These are phyloP conservation scores for Iberis amara DNA, from an alignment of 441 rosid genomes.

Conservation along the genomic window DNA sequence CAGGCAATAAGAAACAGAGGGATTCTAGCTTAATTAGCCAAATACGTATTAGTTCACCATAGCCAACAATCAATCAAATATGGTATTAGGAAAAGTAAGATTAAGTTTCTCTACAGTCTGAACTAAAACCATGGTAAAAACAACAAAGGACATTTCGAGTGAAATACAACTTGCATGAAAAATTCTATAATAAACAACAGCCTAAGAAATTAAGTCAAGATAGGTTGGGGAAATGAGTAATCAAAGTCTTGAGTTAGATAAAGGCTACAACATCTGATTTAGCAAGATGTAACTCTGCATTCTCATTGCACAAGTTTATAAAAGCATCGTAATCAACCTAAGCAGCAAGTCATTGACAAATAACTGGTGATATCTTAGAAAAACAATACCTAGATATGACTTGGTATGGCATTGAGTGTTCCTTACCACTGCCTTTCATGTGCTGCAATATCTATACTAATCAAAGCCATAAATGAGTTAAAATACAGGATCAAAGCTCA, in stretches of 20 bases:
- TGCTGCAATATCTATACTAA: slow-evolving; percentile 82
- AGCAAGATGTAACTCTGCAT: not conserved
- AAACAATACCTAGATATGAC: slow-evolving; percentile 82
- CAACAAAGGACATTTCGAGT: too few species aligned
- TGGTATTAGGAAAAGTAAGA: too few species aligned
- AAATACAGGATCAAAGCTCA: slow-evolving; percentile 7
- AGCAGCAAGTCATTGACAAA: not conserved
- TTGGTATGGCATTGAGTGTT: slow-evolving; percentile 97
- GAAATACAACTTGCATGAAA: too few species aligned
- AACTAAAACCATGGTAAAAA: too few species aligned
- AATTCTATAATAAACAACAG: not conserved
- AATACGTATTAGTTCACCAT: too few species aligned
- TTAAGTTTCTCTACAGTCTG: too few species aligned
- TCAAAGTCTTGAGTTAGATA: slow-evolving; percentile 7
- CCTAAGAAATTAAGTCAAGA: not conserved
- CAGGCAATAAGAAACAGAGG: too few species aligned
- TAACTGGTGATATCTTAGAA: not conserved
- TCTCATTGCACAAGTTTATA: not conserved
- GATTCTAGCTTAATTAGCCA: too few species aligned
- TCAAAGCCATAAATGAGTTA: slow-evolving; percentile 19
- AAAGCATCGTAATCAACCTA: not conserved
- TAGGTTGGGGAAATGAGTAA: slow-evolving; percentile 5
- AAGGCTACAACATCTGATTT: slow-evolving; percentile 4
- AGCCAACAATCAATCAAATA: too few species aligned
- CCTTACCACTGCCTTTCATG: slow-evolving; percentile 97